Percentiles rank a stretch among this genome's conserved stretches.
Conservation (phyloP, 768 basidiomycete genomes). For the Hygrocybe coccinea region DNA sequence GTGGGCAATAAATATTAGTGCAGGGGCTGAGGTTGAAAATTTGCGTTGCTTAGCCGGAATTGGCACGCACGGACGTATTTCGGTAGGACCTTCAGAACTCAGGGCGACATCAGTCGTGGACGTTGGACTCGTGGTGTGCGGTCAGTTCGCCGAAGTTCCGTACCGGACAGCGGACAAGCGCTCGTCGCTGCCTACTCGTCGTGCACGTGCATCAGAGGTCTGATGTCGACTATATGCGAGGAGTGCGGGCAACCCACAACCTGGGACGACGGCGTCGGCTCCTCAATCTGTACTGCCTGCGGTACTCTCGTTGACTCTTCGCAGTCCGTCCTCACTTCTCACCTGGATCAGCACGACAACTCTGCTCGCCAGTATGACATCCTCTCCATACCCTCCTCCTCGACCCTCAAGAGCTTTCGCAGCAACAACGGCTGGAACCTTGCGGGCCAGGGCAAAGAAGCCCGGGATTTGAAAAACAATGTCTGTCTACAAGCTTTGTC, state of each 20-base stretch:
- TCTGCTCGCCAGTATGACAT: conserved; percentile 25
- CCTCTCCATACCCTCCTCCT: conserved; percentile 32
- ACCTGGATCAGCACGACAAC: conserved; percentile 34
- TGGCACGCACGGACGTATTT: neutral
- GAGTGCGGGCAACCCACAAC: conserved; percentile 51
- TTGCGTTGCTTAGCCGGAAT: neutral
- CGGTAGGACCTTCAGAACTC: neutral
- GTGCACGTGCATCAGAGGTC: neutral
- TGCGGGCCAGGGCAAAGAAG: conserved; percentile 61
- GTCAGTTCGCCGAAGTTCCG: no score
- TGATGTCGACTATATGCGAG: conserved; percentile 33
- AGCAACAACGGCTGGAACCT: conserved; percentile 55
- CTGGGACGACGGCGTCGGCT: conserved; percentile 55
- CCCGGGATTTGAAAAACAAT: conserved; percentile 57
- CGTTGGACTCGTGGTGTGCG: neutral
- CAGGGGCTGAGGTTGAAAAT: neutral
- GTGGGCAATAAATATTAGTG: neutral
- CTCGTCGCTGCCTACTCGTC: no score
- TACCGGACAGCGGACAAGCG: no score
- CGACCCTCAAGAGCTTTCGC: conserved; percentile 47
- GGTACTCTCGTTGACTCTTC: conserved; percentile 64
- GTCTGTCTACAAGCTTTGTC: conserved; percentile 36
- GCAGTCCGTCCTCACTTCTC: conserved; percentile 54
- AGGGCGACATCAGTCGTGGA: neutral
- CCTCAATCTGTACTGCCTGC: conserved; percentile 63